phyloP scores from a whole-genome alignment of 2,329 filamentous ascomycete genomes.

The Hyphodiscus sp. region DNA sequence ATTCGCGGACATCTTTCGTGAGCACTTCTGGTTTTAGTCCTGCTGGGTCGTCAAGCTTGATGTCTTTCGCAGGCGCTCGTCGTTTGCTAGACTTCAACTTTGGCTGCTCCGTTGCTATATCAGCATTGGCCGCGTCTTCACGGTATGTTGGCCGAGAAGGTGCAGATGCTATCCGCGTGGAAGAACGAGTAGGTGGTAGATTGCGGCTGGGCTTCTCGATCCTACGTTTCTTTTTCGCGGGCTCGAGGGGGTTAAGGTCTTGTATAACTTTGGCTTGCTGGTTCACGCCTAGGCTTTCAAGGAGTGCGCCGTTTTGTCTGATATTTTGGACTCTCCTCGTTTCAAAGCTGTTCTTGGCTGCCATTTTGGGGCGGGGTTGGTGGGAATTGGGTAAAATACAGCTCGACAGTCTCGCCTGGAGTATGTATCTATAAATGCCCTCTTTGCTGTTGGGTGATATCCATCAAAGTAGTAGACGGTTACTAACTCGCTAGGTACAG shows the following conservation, averaged over 20 bases:
- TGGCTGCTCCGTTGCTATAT: background rate
- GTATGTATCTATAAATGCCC: too few relatives aligned
- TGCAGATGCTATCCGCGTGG: conserved; percentile 5
- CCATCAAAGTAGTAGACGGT: too few relatives aligned
- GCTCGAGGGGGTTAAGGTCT: background rate
- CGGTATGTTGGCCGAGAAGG: conserved; percentile 2
- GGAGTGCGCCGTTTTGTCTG: conserved; percentile 4
- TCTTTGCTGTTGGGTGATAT: too few relatives aligned
- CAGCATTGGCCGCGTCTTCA: background rate
- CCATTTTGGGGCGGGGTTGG: background rate
- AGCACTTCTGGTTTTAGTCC: too few relatives aligned
- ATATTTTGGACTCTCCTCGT: conserved; percentile 3
- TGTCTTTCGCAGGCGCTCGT: too few relatives aligned
- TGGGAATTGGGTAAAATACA: too few relatives aligned
- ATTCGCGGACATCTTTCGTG: too few relatives aligned
- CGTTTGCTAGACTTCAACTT: too few relatives aligned
- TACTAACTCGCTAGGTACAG: too few relatives aligned
- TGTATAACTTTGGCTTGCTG: conserved; percentile 6
- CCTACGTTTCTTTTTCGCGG: background rate
- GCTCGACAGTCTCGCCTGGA: too few relatives aligned
- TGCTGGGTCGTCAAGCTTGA: too few relatives aligned
- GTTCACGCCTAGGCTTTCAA: conserved; percentile 4
- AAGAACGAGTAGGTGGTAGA: conserved; percentile 1
- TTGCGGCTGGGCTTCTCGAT: background rate
- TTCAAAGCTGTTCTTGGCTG: conserved; percentile 1